Evolutionary conservation across 2,329 filamentous ascomycete species (phyloP).

Genomic region (Alternaria angustiovoidea): DNA sequence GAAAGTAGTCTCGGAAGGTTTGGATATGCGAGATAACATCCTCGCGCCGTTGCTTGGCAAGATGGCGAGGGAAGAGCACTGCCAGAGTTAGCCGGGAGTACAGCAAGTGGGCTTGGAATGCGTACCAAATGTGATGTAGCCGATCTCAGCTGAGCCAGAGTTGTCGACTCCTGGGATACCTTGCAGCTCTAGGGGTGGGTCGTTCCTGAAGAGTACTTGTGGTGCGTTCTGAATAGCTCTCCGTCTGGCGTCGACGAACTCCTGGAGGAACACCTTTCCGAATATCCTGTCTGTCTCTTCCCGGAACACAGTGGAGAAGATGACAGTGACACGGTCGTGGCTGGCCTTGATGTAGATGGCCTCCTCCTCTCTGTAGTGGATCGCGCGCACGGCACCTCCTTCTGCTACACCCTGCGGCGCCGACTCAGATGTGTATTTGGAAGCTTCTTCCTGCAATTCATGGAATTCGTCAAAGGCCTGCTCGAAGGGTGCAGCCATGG

Average conservation of each 20-base stretch:
- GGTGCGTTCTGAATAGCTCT: slow-evolving; percentile 98
- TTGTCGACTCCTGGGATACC: slow-evolving; percentile 80
- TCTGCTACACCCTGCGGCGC: slow-evolving; percentile 90
- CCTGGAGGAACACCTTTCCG: slow-evolving; percentile 92
- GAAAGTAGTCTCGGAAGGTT: slow-evolving; percentile 99
- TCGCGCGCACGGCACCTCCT: slow-evolving; percentile 91
- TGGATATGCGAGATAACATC: slow-evolving; percentile 99
- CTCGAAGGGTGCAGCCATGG: slow-evolving; percentile 98
- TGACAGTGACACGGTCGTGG: slow-evolving; percentile 96
- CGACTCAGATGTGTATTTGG: slow-evolving; percentile 91
- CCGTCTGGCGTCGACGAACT: slow-evolving; percentile 95
- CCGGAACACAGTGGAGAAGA: slow-evolving; percentile 97
- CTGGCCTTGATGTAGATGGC: slow-evolving; percentile 98
- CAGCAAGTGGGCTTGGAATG: slow-evolving; percentile 25
- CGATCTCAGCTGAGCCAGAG: slow-evolving; percentile 82
- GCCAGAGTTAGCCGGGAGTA: slow-evolving; percentile 23
- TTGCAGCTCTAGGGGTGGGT: slow-evolving; percentile 90
- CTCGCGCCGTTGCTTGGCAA: slow-evolving; percentile 87
- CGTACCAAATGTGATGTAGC: slow-evolving; percentile 97
- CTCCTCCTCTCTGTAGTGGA: slow-evolving; percentile 98
- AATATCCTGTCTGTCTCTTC: slow-evolving; percentile 98
- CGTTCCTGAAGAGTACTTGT: slow-evolving; percentile 94
- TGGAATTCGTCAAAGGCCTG: slow-evolving; percentile 95
- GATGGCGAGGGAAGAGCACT: slow-evolving; percentile 96
- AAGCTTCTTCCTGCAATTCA: slow-evolving; percentile 83